Base-by-base conservation (phyloP, 345 rosid species). In the Eucalyptus cloeziana region DNA sequence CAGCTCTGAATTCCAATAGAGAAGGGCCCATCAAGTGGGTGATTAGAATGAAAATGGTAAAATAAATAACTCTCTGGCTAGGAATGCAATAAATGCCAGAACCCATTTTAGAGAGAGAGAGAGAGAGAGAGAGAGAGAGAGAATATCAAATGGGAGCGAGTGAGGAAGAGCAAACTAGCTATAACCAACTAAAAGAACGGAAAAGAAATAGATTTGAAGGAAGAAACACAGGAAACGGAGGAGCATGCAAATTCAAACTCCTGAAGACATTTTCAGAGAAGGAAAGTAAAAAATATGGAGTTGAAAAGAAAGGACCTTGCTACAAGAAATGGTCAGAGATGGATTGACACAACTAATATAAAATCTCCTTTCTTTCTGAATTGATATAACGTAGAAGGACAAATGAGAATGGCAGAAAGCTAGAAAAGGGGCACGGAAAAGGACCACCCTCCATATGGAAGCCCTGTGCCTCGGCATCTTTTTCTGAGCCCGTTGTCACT, bases 331-430 rank as follows among this genome's bases (percentile, higher is more conserved):
- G 27, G 83, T 76, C 47, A 76, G 83, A 13, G 94, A 91, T 88
- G 89, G 94, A 93, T 88, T 81, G 92, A 88, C 89, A 88, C 86
- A 40, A 21, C 40, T 76, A 76, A 76, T 76, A 40, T 76, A 76
- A 37, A 76, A 76, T 76, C 47, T 76, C 83, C 30, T 14, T 85
- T 33, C 45, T 86, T 89, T 86, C 40, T 88, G 94, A 92, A 87
- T 91, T 90, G 95, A 93, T 91, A 89, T 93, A 92, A 91, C 94
- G 89, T 87, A 52, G 90, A 91, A 91, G 90, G 94, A 90, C 93
- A 92, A 76, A 90, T 49, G 83, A 91, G 91, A 86, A 88, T 58
- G 37, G 89, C 90, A 76, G 91, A 43, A 76, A 86, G 89, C 22
- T 33, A 80, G 10, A 37, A 69, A 88, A 86, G 89, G 33, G 79